These are phyloP conservation scores for Physcia stellaris DNA, from an alignment of 495 filamentous ascomycete species.

Conservation along the genomic window DNA sequence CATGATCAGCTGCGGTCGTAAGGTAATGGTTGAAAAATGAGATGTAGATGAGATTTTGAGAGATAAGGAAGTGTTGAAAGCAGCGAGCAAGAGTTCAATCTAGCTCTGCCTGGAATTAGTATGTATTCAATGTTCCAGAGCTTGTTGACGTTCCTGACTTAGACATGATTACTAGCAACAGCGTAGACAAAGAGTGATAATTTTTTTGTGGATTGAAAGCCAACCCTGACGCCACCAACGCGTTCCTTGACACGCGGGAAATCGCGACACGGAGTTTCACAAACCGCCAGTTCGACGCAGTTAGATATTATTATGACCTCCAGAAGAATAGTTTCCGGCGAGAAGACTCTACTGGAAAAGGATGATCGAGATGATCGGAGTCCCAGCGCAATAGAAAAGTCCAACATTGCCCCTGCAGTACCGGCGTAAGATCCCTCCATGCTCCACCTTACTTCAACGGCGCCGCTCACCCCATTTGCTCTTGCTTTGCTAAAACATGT, in stretches of 20 bases:
- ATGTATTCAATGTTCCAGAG: too few species aligned
- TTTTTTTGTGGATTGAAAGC: not conserved
- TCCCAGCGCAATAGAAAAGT: conserved; percentile 12
- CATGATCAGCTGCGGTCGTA: too few species aligned
- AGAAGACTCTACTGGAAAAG: conserved; percentile 39
- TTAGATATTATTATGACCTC: conserved; percentile 53
- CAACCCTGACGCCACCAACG: not conserved
- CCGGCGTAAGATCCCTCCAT: conserved; percentile 42
- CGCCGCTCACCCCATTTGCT: too few species aligned
- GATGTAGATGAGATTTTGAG: too few species aligned
- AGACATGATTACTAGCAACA: too few species aligned
- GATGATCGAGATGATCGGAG: conserved; percentile 28
- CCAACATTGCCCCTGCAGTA: conserved; percentile 50
- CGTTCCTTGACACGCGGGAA: not conserved
- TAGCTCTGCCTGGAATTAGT: too few species aligned
- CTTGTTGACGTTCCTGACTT: too few species aligned
- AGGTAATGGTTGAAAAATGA: too few species aligned
- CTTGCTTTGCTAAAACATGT: too few species aligned
- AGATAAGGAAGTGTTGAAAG: too few species aligned
- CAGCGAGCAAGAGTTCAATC: too few species aligned
- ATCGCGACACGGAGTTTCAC: not conserved
- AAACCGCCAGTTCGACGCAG: not conserved
- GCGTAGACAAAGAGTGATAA: not conserved
- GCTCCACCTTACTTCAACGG: conserved; percentile 7
- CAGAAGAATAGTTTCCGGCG: conserved; percentile 38